These are phyloP conservation scores for Coemansia sp. DNA, from an alignment of 192 early-diverging fungal genomes.

Conservation along the genomic window DNA sequence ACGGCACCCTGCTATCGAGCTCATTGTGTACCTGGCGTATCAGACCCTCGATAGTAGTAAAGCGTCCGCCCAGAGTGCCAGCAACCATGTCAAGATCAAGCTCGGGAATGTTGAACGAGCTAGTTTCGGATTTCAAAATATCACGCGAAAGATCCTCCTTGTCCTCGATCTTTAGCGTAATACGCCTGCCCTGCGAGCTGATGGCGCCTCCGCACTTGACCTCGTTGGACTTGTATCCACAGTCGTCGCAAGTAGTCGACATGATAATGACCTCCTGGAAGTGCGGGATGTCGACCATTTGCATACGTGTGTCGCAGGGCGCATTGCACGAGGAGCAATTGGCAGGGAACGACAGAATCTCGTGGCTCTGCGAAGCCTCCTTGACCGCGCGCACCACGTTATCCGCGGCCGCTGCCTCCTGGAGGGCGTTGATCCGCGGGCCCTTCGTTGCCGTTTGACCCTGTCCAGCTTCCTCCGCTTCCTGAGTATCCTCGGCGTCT, in stretches of 20 bases:
- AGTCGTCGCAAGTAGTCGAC: constrained; percentile 87
- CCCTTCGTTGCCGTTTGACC: constrained; percentile 15
- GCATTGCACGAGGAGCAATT: constrained; percentile 83
- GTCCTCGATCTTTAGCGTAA: constrained; percentile 81
- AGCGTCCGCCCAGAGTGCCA: constrained; percentile 91
- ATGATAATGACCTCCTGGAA: constrained; percentile 96
- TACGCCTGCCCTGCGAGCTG: constrained; percentile 71
- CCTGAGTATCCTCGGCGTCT: constrained; percentile 56
- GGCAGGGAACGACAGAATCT: constrained; percentile 79
- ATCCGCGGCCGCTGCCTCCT: constrained; percentile 48
- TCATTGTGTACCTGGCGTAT: constrained; percentile 87
- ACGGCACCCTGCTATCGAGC: constrained; percentile 66
- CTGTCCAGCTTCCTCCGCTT: constrained; percentile 25
- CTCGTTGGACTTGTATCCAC: constrained; percentile 95
- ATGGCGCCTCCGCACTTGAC: constrained; percentile 94
- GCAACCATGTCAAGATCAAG: constrained; percentile 80
- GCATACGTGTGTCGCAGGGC: constrained; percentile 85
- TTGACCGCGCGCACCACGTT: constrained; percentile 40
- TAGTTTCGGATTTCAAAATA: constrained; percentile 94
- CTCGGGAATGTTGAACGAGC: constrained; percentile 86
- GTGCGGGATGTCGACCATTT: constrained; percentile 88
- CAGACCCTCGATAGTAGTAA: constrained; percentile 94
- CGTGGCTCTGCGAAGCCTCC: constrained; percentile 64
- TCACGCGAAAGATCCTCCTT: constrained; percentile 87
- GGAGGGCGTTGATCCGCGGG: constrained; percentile 25